Evolutionary conservation across 768 basidiomycete genomes (phyloP), one percentile per base, ranked within the genome.

Genomic region (Stropharia rugosoannulata): DNA sequence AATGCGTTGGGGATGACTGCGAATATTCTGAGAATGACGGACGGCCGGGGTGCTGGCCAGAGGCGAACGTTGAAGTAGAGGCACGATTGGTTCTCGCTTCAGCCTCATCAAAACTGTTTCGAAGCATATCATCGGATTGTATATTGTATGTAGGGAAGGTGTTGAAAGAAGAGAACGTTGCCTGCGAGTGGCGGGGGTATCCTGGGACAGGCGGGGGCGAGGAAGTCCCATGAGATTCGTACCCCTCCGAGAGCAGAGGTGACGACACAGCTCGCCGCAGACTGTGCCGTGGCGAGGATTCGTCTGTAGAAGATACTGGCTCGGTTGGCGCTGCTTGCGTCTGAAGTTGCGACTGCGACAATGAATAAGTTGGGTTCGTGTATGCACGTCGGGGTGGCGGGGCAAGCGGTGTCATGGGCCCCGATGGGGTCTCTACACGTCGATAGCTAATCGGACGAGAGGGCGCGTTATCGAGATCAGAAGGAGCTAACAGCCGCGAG

Each of bases 1-100:
- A 90, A 6, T 32, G 29, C 5, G 79, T 84, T 3, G 89, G 88
- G 1, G 89, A 90, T 4, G 81, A 77, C 59, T 84, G 83, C 9
- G 87, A 85, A 66, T 87, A 86, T 51, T 84, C 81, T 11, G 87
- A 89, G 27, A 85, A 59, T 16, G 88, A 87, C 3, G 74, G 80
- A 39, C 85, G 77, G 59, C 74, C 78, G 15, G 69, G 77, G 60
- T 66, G 60, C 3, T 80, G 67, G 19, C 85, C 85, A 44, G 29
- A 32, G 7, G 29, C 29, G 29, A 32, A 32, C 5, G 29, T 32
- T 4, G 29, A 83, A 59, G 16, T 84, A 68, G 1, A 85, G 86
- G 29, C 73, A 72, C 50, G 83, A 72, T 2, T 58, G 66, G 27
- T 59, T 63, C 22, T 68, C 67, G 29, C 75, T 75, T 2, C 68